A percentile compares a stretch with the other conserved stretches of the same genome.
Evolutionary conservation across 768 basidiomycete genomes (phyloP).

Genomic region (Ramaria sp.): DNA sequence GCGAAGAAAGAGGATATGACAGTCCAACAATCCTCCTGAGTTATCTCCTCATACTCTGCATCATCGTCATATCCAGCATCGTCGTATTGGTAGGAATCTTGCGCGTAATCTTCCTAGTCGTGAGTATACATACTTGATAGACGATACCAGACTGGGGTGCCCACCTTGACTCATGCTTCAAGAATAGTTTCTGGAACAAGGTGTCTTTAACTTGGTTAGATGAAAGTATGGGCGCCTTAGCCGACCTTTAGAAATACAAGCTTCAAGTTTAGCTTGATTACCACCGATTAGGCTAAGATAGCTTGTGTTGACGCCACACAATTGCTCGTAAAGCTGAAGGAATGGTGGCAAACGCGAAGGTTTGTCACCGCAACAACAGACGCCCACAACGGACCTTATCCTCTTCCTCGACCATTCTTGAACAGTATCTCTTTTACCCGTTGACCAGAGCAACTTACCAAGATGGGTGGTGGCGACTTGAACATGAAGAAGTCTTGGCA

Average conservation of each 20-base stretch:
- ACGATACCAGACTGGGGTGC: background rate
- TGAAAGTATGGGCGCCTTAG: too few species aligned
- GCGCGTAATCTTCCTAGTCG: background rate
- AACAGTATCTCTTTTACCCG: background rate
- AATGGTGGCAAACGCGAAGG: background rate
- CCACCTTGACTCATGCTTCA: background rate
- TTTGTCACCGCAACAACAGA: background rate
- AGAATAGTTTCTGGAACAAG: constrained; percentile 63
- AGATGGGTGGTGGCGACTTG: constrained; percentile 96
- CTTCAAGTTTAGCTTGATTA: too few species aligned
- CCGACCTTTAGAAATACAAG: too few species aligned
- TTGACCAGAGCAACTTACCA: constrained; percentile 26
- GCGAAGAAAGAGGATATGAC: constrained; percentile 96
- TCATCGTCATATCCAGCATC: constrained; percentile 30
- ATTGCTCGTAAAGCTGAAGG: background rate
- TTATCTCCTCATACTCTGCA: constrained; percentile 64
- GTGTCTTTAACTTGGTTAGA: too few species aligned
- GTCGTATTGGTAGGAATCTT: constrained; percentile 2
- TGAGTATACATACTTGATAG: background rate
- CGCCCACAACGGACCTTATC: background rate
- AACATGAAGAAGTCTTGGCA: constrained; percentile 99
- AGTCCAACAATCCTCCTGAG: constrained; percentile 90
- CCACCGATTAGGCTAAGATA: too few species aligned
- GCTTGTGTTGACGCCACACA: background rate
- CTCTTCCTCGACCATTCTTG: background rate